These are phyloP conservation scores for Phymatotrichopsis omnivora DNA, from an alignment of 2,329 filamentous ascomycete species.

Conservation along the genomic window DNA sequence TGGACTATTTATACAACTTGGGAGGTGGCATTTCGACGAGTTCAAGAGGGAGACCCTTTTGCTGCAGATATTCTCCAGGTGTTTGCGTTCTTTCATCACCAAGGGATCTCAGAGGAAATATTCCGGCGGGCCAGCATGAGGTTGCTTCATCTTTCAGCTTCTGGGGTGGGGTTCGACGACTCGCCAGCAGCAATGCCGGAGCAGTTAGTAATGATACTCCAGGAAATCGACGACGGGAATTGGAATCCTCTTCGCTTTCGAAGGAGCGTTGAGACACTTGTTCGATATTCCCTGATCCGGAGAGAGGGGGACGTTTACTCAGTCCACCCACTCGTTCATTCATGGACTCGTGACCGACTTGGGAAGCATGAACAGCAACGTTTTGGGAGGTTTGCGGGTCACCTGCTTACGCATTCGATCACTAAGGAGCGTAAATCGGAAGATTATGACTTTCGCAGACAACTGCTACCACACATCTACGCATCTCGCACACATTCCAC, in stretches of 20 bases:
- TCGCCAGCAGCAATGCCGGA: background rate
- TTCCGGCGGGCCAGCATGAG: background rate
- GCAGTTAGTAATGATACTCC: too few species aligned
- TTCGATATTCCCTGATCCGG: background rate
- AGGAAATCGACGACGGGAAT: background rate
- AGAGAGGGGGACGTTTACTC: background rate
- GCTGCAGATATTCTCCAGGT: constrained; percentile 9
- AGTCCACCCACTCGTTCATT: background rate
- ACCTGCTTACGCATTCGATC: background rate
- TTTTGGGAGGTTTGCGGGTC: background rate
- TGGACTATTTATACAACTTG: constrained; percentile 29
- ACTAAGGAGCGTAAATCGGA: too few species aligned
- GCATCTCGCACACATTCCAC: constrained; percentile 12
- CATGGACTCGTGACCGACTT: background rate
- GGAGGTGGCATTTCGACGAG: constrained; percentile 29
- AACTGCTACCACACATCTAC: background rate
- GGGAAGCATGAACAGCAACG: background rate
- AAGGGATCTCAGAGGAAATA: constrained; percentile 4
- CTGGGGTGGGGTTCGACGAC: too few species aligned
- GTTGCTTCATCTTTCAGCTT: too few species aligned
- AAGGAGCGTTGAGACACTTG: background rate
- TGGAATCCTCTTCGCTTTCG: background rate
- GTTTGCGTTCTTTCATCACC: constrained; percentile 9
- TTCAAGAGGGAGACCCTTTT: constrained; percentile 1
- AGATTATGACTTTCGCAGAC: too few species aligned